phyloP scores from a whole-genome alignment of 1,284 basidiomycete species.

The Gymnopus androsaceus region DNA sequence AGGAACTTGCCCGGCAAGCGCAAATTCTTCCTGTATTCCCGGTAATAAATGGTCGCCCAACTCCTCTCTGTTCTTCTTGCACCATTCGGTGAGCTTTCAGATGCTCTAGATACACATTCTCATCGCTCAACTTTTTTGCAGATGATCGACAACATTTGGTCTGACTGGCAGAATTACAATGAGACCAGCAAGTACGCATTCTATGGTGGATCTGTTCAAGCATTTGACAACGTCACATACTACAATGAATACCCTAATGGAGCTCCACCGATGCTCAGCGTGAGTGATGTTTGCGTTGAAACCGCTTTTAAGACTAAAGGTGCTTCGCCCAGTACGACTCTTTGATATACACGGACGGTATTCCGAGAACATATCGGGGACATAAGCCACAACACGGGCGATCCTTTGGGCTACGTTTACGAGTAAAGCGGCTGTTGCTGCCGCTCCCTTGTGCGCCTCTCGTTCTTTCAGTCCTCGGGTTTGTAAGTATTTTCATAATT shows the following conservation, averaged over 20 bases:
- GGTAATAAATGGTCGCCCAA: neutral
- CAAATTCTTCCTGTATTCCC: neutral
- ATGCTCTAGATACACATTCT: neutral
- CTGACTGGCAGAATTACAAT: slow-evolving; percentile 33
- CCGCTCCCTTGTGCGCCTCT: too few relatives aligned
- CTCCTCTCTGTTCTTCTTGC: slow-evolving; percentile 11
- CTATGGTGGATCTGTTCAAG: slow-evolving; percentile 30
- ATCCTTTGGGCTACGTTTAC: slow-evolving; percentile 7
- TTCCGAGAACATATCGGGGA: slow-evolving; percentile 4
- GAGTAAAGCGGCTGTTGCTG: neutral
- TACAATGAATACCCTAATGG: slow-evolving; percentile 32
- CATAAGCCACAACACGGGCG: slow-evolving; percentile 3
- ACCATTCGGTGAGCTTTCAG: slow-evolving; percentile 2
- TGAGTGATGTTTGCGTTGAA: slow-evolving; percentile 17
- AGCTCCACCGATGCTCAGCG: slow-evolving; percentile 28
- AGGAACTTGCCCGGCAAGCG: neutral
- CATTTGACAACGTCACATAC: slow-evolving; percentile 21
- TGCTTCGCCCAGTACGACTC: neutral
- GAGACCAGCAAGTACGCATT: slow-evolving; percentile 27
- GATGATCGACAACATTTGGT: slow-evolving; percentile 40
- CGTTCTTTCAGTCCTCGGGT: too few relatives aligned
- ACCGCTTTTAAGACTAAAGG: neutral
- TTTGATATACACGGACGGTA: neutral
- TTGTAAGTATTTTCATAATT: too few relatives aligned
- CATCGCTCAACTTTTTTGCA: neutral